phyloP scores from a whole-genome alignment of 495 filamentous ascomycete genomes.

The Sporormia fimetaria region DNA sequence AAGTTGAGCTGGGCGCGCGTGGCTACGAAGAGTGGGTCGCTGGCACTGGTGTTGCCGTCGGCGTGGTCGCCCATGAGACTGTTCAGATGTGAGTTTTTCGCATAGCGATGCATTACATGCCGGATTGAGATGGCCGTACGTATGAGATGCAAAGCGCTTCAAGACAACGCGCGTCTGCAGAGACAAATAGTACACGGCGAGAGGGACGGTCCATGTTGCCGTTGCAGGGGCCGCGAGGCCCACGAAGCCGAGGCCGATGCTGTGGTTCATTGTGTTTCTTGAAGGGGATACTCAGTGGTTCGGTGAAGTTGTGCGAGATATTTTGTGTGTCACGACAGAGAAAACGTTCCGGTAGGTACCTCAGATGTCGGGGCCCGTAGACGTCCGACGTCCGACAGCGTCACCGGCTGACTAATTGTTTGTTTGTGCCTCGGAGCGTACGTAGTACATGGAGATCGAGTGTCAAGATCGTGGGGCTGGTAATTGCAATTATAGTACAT shows the following conservation, averaged over 20 bases:
- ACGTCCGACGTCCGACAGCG: too few species aligned
- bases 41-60: not conserved
- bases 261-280: slow-evolving; percentile 1
- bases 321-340: not conserved
- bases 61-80: slow-evolving; percentile 15
- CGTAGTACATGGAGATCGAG: too few species aligned
- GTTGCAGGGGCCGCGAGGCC: slow-evolving; percentile 28
- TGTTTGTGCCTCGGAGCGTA: too few species aligned
- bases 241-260: slow-evolving; percentile 18
- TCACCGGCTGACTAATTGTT: too few species aligned
- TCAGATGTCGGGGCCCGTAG: too few species aligned
- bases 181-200: slow-evolving; percentile 37
- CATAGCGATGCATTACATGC: not conserved
- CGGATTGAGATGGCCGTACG: slow-evolving; percentile 10
- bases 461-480: too few species aligned
- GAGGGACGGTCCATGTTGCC: slow-evolving; percentile 38
- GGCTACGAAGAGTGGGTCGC: slow-evolving; percentile 28
- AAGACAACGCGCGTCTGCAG: slow-evolving; percentile 35
- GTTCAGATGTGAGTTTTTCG: not conserved
- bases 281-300: not conserved
- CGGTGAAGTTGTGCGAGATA: not conserved
- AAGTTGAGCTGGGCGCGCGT: slow-evolving; percentile 36
- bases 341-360: too few species aligned
- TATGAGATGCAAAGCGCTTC: slow-evolving; percentile 30
- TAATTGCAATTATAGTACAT: too few species aligned